phyloP scores from a whole-genome alignment of 2,329 filamentous ascomycete species.

The Aspergillus persii region DNA sequence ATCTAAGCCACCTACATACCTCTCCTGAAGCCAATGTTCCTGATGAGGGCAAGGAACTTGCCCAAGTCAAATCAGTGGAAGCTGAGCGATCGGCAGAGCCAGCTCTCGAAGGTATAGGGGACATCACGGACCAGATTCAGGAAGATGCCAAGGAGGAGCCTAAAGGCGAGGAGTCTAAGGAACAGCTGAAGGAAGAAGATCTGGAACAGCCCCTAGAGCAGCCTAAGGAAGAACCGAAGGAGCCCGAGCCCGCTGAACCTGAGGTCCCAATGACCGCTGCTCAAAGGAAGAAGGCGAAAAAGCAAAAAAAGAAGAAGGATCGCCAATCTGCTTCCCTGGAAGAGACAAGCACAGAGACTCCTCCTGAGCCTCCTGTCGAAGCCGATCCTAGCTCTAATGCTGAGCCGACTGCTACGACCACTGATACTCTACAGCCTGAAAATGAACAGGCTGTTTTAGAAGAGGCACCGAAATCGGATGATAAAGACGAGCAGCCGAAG shows the following conservation, averaged over 20 bases:
- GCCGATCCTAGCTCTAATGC: neutral
- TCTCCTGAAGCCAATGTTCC: neutral
- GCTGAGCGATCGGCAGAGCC: neutral
- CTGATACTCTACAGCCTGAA: neutral
- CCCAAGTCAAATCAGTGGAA: neutral
- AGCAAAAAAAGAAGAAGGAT: constrained; percentile 25
- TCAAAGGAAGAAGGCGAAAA: constrained; percentile 27
- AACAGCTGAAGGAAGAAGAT: neutral
- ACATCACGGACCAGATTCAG: neutral
- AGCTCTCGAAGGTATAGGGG: neutral
- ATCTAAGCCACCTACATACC: neutral
- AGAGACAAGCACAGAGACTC: neutral
- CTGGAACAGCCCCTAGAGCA: constrained; percentile 1
- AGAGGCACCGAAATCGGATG: neutral
- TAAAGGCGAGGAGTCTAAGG: neutral
- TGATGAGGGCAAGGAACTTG: neutral
- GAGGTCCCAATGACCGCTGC: constrained; percentile 18
- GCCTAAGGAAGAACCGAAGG: constrained; percentile 3
- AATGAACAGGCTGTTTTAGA: neutral
- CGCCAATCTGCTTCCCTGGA: constrained; percentile 10
- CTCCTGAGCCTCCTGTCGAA: neutral
- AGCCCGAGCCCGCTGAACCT: neutral
- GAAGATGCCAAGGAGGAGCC: neutral
- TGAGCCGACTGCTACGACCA: neutral
- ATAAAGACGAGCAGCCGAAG: neutral